Base-by-base conservation (phyloP, 2,329 filamentous ascomycete species). In the Trichoderma afroharzianum region DNA sequence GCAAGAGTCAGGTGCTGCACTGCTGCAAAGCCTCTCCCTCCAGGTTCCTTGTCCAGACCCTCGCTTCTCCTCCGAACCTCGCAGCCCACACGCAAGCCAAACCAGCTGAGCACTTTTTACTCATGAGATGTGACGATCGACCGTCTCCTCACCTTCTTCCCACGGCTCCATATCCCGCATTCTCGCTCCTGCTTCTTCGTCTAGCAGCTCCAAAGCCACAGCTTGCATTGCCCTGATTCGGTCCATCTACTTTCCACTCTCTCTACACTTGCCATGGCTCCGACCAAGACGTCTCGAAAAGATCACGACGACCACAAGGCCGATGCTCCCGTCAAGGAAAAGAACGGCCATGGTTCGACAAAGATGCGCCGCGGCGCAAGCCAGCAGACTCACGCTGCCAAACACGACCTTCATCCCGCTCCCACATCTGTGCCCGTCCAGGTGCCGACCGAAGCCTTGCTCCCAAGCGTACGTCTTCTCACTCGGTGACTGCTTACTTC, bases 281-380 rank as follows among this genome's bases (percentile, higher is more conserved):
- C 85, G 4, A 76, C 82, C 63, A 87, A 87, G 79, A 77, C 82
- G 62, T 82, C 83, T 63, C 83, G 84, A 73, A 79, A 79, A 74
- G 82, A 84, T 77, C 85, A 86, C 76, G 85, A 86, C 74, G 85
- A 86, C 73, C 74, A 80, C 75, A 87, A 86, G 76, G 71, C 80
- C 66, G 85, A 86, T 70, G 76, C 77, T 58, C 75, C 78, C 71
- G 76, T 77, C 71, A 85, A 86, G 76, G 83, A 87, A 72, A 86
- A 85, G 78, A 82, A 80, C 72, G 80, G 78, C 70, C 82, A 82
- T 18, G 77, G 83, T 18, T 85, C 86, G 68, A 83, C 85, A 72
- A 90, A 90, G 79, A 83, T 88, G 80, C 86, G 87, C 68, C 85
- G 88, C 47, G 85, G 84, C 18, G 86, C 84, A 70, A 88, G 85